Evolutionary conservation across 352 stramenopile species (phyloP).

Genomic region (Globisporangium rhizosaccharum): DNA sequence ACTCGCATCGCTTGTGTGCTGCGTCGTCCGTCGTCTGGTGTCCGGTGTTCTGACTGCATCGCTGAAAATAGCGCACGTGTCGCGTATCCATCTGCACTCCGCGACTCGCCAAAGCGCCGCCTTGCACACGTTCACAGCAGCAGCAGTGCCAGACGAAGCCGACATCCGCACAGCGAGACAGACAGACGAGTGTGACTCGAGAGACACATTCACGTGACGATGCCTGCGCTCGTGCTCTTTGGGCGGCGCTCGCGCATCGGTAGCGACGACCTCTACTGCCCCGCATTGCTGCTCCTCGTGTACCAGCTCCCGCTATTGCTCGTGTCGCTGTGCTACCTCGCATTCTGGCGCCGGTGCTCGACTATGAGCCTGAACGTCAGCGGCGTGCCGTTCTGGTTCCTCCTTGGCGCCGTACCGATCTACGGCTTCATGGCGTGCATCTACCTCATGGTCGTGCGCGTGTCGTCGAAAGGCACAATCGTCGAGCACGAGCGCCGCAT

Average conservation of each 20-base stretch:
- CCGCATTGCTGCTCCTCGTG: slow-evolving; percentile 65
- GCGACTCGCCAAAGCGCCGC: too few species aligned
- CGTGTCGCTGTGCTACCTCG: slow-evolving; percentile 55
- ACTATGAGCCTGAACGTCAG: slow-evolving; percentile 47
- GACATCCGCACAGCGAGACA: too few species aligned
- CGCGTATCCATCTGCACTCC: too few species aligned
- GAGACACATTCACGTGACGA: slow-evolving; percentile 5
- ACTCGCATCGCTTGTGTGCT: too few species aligned
- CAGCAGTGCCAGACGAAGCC: not conserved
- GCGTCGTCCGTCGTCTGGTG: too few species aligned
- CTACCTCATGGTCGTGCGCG: slow-evolving; percentile 83
- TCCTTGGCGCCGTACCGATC: slow-evolving; percentile 55
- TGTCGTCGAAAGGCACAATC: slow-evolving; percentile 82
- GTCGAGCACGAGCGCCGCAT: slow-evolving; percentile 83
- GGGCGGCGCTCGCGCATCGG: slow-evolving; percentile 75
- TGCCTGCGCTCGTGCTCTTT: slow-evolving; percentile 84
- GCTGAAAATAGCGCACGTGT: too few species aligned
- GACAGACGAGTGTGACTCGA: not conserved
- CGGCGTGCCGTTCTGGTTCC: slow-evolving; percentile 78
- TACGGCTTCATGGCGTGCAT: slow-evolving; percentile 79
- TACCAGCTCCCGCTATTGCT: slow-evolving; percentile 73
- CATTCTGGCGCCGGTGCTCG: slow-evolving; percentile 60
- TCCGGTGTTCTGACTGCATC: too few species aligned
- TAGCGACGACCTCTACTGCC: slow-evolving; percentile 85
- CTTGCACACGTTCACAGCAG: not conserved